These are phyloP conservation scores for Cystobasidium pallidum DNA, from an alignment of 1,284 basidiomycete species.

Conservation along the genomic window DNA sequence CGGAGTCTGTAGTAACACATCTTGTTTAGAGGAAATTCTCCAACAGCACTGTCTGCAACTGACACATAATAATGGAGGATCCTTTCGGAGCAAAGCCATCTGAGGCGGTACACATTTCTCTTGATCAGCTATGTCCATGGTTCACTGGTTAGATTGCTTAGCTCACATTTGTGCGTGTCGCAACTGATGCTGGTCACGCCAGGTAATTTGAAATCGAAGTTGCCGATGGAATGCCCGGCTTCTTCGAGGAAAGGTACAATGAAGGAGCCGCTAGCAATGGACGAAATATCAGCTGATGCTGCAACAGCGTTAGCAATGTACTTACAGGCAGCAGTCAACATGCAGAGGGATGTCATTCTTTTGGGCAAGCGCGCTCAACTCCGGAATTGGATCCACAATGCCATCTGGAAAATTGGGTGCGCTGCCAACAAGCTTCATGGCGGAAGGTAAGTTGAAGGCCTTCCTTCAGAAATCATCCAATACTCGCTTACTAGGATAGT, in stretches of 20 bases:
- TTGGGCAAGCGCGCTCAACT: constrained; percentile 75
- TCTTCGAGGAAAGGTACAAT: constrained; percentile 84
- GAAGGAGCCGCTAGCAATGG: constrained; percentile 67
- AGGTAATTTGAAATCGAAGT: constrained; percentile 85
- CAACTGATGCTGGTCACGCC: constrained; percentile 69
- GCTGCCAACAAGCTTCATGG: constrained; percentile 57
- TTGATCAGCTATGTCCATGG: too few species aligned
- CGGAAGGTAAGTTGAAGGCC: constrained; percentile 77
- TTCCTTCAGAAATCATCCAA: neutral
- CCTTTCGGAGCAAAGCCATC: constrained; percentile 63
- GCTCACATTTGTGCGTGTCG: constrained; percentile 80
- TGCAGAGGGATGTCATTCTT: constrained; percentile 81
- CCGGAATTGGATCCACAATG: constrained; percentile 76
- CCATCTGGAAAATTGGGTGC: constrained; percentile 52
- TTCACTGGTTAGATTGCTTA: constrained; percentile 39
- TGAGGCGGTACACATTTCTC: too few species aligned
- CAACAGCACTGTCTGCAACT: constrained; percentile 58
- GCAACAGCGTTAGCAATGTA: neutral
- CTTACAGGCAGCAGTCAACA: constrained; percentile 62
- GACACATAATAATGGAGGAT: constrained; percentile 93
- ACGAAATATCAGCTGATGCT: neutral
- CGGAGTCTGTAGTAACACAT: constrained; percentile 4
- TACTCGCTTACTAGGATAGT: constrained; percentile 69
- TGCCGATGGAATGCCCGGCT: constrained; percentile 58
- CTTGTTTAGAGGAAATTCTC: neutral